These are phyloP conservation scores for Houttuynia cordata DNA, from an alignment of 164 flowering plant genomes.

Conservation along the genomic window DNA sequence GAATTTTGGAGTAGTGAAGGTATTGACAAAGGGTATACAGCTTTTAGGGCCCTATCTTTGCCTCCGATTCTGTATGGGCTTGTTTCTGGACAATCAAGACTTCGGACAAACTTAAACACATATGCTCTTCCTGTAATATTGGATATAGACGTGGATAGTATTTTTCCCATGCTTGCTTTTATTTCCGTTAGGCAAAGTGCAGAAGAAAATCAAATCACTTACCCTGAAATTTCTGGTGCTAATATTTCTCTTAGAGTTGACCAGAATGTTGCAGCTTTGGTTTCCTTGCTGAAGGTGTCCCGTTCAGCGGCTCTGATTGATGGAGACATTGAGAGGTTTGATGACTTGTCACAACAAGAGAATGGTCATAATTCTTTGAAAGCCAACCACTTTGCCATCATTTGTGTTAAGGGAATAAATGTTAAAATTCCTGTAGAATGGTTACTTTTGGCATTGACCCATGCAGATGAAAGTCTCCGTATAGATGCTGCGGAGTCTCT, in stretches of 20 bases:
- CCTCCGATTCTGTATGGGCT: constrained; percentile 75
- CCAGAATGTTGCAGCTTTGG: constrained; percentile 70
- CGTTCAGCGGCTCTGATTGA: constrained; percentile 81
- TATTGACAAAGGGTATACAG: constrained; percentile 57
- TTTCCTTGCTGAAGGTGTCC: constrained; percentile 81
- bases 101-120: constrained; percentile 83
- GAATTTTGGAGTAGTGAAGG: constrained; percentile 93
- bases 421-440: constrained; percentile 55
- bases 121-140: constrained; percentile 75
- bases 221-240: constrained; percentile 24
- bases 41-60: constrained; percentile 59
- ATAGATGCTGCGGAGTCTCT: constrained; percentile 92
- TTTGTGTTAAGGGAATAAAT: constrained; percentile 54
- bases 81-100: constrained; percentile 75
- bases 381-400: constrained; percentile 26
- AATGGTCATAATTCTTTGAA: constrained; percentile 9
- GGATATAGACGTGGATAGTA: constrained; percentile 75
- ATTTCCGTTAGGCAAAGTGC: constrained; percentile 37
- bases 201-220: constrained; percentile 19
- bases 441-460: constrained; percentile 73
- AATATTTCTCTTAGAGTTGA: constrained; percentile 36
- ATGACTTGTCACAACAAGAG: constrained; percentile 14
- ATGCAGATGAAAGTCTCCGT: constrained; percentile 84
- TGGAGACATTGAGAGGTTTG: constrained; percentile 69
- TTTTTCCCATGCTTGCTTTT: constrained; percentile 77